These are phyloP conservation scores for Cajanus cajan DNA, from an alignment of 306 rosid genomes.

Conservation along the genomic window DNA sequence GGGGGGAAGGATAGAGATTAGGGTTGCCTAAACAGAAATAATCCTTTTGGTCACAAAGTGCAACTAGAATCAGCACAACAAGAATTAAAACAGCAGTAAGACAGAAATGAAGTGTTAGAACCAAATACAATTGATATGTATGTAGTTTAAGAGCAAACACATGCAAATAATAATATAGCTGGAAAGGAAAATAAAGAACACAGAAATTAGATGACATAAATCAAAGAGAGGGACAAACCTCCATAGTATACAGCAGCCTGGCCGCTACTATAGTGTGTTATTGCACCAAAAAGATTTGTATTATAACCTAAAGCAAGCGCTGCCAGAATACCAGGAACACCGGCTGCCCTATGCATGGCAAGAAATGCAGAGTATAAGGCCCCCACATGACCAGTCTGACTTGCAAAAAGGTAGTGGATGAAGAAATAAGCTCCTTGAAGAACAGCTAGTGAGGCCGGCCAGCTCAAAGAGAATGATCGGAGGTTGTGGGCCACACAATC, in stretches of 20 bases:
- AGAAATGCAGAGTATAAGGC: conserved; percentile 91
- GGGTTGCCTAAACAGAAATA: not conserved
- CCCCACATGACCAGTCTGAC: conserved; percentile 97
- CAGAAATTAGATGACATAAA: not conserved
- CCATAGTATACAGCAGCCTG: conserved; percentile 97
- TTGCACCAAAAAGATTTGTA: conserved; percentile 88
- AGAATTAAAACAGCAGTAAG: conserved; percentile 15
- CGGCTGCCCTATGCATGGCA: conserved; percentile 94
- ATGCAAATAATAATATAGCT: conserved; percentile 12
- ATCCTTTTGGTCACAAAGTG: conserved; percentile 14
- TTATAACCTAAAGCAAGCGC: conserved; percentile 83
- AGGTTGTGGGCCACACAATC: conserved; percentile 60
- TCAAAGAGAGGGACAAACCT: conserved; percentile 54
- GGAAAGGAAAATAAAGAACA: not conserved
- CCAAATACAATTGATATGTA: not conserved
- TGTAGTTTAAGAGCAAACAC: conserved; percentile 2
- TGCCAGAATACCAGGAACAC: conserved; percentile 77
- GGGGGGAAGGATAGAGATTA: not conserved
- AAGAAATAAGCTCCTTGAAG: conserved; percentile 88
- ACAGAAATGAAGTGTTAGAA: conserved; percentile 9
- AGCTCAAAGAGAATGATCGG: conserved; percentile 65
- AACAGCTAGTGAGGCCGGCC: conserved; percentile 79
- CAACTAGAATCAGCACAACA: conserved; percentile 19
- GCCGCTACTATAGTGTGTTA: conserved; percentile 95
- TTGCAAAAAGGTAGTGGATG: conserved; percentile 95